These are phyloP conservation scores for Neurospora sp. DNA, from an alignment of 495 filamentous ascomycete genomes.

Conservation along the genomic window DNA sequence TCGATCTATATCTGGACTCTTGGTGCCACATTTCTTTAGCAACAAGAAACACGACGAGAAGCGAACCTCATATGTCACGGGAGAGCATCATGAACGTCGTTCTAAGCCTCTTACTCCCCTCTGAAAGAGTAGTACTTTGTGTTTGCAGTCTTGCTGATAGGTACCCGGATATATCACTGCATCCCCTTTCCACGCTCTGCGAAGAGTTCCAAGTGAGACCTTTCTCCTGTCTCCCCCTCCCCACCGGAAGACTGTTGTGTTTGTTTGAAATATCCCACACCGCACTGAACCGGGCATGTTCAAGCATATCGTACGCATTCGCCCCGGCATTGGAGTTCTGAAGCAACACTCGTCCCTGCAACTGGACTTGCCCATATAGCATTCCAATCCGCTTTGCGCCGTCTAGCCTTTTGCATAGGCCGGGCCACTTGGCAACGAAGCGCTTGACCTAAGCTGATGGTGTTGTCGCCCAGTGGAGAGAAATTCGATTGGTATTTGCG, in stretches of 20 bases:
- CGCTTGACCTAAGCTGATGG: conserved; percentile 39
- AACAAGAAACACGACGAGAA: not conserved
- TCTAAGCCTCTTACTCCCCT: not conserved
- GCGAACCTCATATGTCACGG: not conserved
- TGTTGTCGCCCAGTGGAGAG: conserved; percentile 27
- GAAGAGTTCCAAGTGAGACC: not conserved
- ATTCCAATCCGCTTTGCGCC: conserved; percentile 47
- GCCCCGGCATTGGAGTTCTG: conserved; percentile 47
- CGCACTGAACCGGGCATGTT: not conserved
- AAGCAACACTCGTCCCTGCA: conserved; percentile 45
- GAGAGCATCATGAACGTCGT: not conserved
- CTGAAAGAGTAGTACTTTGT: not conserved
- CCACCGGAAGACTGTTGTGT: not conserved
- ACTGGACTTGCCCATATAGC: conserved; percentile 45
- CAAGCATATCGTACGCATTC: conserved; percentile 29
- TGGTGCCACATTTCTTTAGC: not conserved
- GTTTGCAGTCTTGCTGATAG: not conserved
- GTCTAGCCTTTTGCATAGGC: conserved; percentile 27
- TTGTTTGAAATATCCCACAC: not conserved
- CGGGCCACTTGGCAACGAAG: conserved; percentile 34
- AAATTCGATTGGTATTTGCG: not conserved
- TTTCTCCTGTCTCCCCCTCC: not conserved
- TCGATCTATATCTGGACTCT: not conserved
- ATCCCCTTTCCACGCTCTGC: not conserved
- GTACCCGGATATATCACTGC: not conserved